These are phyloP conservation scores for Erodium chrysanthum DNA, from an alignment of 441 rosid genomes.

Conservation along the genomic window DNA sequence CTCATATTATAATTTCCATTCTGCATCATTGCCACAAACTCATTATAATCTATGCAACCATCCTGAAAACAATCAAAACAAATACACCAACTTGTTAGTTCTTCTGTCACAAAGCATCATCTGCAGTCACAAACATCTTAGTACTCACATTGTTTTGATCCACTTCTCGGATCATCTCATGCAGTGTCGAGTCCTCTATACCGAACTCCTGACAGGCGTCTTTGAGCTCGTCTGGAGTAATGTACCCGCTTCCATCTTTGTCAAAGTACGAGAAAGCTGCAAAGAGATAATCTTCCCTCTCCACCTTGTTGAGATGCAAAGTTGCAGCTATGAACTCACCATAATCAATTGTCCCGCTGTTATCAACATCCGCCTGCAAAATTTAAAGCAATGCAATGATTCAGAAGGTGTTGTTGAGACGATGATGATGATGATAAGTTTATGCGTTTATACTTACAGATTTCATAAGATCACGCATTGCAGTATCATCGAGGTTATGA, in stretches of 20 bases:
- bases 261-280: conserved; percentile 87
- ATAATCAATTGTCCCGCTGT: conserved; percentile 58
- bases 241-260: conserved; percentile 87
- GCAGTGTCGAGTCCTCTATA: conserved; percentile 47
- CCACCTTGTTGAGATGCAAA: conserved; percentile 80
- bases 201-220: conserved; percentile 75
- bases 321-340: conserved; percentile 56
- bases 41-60: conserved; percentile 87
- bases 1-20: conserved; percentile 41
- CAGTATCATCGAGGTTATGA: conserved; percentile 63
- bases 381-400: neutral
- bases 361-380: conserved; percentile 78
- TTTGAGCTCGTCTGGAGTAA: conserved; percentile 77
- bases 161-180: conserved; percentile 62
- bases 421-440: neutral
- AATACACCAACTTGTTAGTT: neutral
- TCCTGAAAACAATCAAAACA: conserved; percentile 38
- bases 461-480: conserved; percentile 61
- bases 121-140: no score
- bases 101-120: no score
- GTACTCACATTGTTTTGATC: conserved; percentile 56
- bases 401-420: neutral
- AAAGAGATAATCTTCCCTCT: conserved; percentile 70
- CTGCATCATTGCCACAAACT: conserved; percentile 93
- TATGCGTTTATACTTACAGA: conserved; percentile 68